Base-by-base conservation (phyloP, 768 basidiomycete species). In the Rhizopogon sp. region DNA sequence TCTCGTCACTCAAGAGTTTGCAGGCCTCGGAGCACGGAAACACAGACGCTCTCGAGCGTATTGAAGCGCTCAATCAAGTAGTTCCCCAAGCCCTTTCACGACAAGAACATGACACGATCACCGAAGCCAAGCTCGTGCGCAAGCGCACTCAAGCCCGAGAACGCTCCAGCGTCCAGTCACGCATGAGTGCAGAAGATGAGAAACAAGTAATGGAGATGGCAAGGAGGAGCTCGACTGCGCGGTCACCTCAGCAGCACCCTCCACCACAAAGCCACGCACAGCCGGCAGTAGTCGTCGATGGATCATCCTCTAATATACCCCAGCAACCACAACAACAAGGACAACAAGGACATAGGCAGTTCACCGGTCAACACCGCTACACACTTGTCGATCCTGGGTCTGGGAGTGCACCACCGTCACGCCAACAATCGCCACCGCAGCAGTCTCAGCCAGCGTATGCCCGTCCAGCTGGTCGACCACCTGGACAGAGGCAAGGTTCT, bases 1-100 rank as follows among this genome's bases (percentile, higher is more conserved):
- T 40, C 41, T 56, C 28, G 52, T 29, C 14, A 46, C 45, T n/a
- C 5, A 35, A 39, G 6, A 20, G 33, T 50, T 20, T 28, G 10
- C 65, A 91, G 84, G 94, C 95, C 0, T 74, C 83, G 17, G 75
- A 82, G 20, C 85, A 91, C 52, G 88, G 87, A 2, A 96, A 96
- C 65, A 58, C 76, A 1, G 96, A 98, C 62, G 96, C 96, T 0
- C 63, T 70, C 2, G 83, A 85, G 16, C 85, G 94, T 1, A 75
- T 97, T 31, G 65, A 70, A 0, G 94, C 88, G 0, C 76, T 97
- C 10, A 77, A 79, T 0, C 76, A 80, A 39, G 78, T 85, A 0
- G 69, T 75, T 0, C 87, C 88, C 0, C 81, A 81, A 43, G 68
- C 82, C 0, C 77, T 98, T 17, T 88, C 89, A 1, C 76, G 93